A percentile compares a stretch with the other conserved stretches of the same genome.
phyloP scores from a whole-genome alignment of 2,329 filamentous ascomycete genomes.

The Rhexocercosporidium sp. region DNA sequence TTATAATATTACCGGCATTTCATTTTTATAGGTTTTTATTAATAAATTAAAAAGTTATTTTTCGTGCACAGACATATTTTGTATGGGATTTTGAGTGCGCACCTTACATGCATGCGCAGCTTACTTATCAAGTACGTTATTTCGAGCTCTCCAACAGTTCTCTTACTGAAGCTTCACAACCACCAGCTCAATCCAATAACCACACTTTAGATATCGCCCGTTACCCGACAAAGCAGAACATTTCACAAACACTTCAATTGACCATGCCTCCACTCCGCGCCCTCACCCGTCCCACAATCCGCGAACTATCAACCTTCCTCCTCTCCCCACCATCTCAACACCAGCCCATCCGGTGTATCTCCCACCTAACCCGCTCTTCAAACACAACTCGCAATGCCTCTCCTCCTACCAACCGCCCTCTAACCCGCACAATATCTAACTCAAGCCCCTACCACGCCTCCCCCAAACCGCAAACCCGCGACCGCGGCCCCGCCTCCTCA shows the following conservation, averaged over 20 bases:
- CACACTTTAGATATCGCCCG: neutral
- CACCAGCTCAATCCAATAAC: neutral
- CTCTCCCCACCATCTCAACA: slow-evolving; percentile 25
- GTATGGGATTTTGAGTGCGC: no score
- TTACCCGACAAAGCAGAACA: neutral
- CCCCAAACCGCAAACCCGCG: slow-evolving; percentile 48
- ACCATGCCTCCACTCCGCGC: slow-evolving; percentile 33
- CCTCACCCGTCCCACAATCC: slow-evolving; percentile 35
- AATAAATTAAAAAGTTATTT: no score
- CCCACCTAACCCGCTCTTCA: slow-evolving; percentile 14
- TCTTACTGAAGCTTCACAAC: neutral
- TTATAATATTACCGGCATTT: no score
- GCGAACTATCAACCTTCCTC: slow-evolving; percentile 34
- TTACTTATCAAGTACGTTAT: no score
- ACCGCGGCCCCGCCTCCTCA: slow-evolving; percentile 64
- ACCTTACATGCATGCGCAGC: no score
- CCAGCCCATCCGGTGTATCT: slow-evolving; percentile 16
- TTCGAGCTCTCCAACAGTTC: no score
- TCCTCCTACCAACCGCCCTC: neutral
- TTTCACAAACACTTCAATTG: neutral
- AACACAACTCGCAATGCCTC: neutral
- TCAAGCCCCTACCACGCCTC: slow-evolving; percentile 17
- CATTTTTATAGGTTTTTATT: no score
- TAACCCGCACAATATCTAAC: slow-evolving; percentile 11
- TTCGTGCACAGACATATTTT: no score